Evolutionary conservation across 768 basidiomycete genomes (phyloP), one percentile per base, ranked within the genome.

Genomic region (Megacollybia marginata): DNA sequence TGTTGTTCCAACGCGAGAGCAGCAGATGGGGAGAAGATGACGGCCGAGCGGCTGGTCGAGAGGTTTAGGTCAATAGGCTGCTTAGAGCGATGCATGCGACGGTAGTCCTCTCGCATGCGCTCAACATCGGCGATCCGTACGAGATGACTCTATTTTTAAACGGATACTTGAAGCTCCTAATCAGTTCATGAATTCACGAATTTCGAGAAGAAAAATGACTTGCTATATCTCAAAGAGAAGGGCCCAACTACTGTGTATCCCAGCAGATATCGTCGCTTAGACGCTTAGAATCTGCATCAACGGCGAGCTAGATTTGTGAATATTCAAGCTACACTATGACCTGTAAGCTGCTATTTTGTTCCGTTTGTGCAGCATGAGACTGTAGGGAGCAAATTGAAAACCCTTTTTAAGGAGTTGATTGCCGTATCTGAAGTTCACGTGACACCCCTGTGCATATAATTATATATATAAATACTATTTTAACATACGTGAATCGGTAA

Each of bases 261-360:
- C 4, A 65, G 48, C 3, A 60, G 56, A 12, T 69, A 40, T 13
- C 78, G 69, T 48, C 64, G 68, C 5, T 53, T 52, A 51, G 46
- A 16, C 79, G 48, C 16, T 64, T 44, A 1, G 58, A 44, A 13
- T 67, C 55, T 0, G 71, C 61, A 2, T 32, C 28, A 18, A 70
- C 53, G 59, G 77, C 70, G 13, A 80, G 52, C 50, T 66, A 72
- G 42, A 78, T 58, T 53, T 79, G 72, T 51, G 69, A 77, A 59
- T 74, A 79, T 3, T 75, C 67, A 47, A 71, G 66, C 74, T n/a
- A n/a, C n/a, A n/a, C n/a, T n/a, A n/a, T n/a, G n/a, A n/a, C n/a
- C n/a, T n/a, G n/a, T n/a, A n/a, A n/a, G n/a, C n/a, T n/a, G n/a
- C n/a, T n/a, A n/a, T n/a, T n/a, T n/a, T n/a, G n/a, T n/a, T n/a